These are phyloP conservation scores for Globisporangium uncinulatum DNA, from an alignment of 352 stramenopile species.

Conservation along the genomic window DNA sequence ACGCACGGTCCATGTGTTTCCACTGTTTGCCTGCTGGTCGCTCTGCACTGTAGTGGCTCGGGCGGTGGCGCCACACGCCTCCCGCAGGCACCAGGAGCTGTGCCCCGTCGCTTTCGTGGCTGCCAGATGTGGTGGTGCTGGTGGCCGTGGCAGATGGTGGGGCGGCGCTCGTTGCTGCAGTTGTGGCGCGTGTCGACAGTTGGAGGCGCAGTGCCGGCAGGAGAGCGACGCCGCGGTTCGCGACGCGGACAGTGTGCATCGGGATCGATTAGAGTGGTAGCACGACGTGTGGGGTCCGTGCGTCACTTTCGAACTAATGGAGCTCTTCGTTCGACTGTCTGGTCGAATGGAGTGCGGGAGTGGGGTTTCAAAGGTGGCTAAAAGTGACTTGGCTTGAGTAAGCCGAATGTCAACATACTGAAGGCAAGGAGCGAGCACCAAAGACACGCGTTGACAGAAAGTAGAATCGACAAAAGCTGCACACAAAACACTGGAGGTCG, in stretches of 20 bases:
- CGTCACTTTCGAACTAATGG: not conserved
- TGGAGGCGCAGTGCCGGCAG: not conserved
- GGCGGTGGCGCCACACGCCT: constrained; percentile 16
- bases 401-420: not conserved
- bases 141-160: not conserved
- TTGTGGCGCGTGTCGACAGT: not conserved
- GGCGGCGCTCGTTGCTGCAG: not conserved
- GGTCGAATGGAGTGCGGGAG: not conserved
- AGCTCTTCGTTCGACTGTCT: too few species aligned
- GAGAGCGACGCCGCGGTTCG: not conserved
- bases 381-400: not conserved
- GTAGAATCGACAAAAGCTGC: not conserved
- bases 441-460: not conserved
- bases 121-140: not conserved
- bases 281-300: not conserved
- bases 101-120: constrained; percentile 13
- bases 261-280: not conserved
- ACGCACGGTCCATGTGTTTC: constrained; percentile 52
- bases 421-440: not conserved
- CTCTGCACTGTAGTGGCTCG: constrained; percentile 16
- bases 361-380: not conserved
- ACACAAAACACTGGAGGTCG: too few species aligned
- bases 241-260: not conserved
- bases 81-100: constrained; percentile 1
- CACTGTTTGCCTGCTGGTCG: constrained; percentile 27